Evolutionary conservation across 1,139 yeast genomes (phyloP), one percentile per base, ranked within the genome.

Genomic region (Kodamaea sp.): DNA sequence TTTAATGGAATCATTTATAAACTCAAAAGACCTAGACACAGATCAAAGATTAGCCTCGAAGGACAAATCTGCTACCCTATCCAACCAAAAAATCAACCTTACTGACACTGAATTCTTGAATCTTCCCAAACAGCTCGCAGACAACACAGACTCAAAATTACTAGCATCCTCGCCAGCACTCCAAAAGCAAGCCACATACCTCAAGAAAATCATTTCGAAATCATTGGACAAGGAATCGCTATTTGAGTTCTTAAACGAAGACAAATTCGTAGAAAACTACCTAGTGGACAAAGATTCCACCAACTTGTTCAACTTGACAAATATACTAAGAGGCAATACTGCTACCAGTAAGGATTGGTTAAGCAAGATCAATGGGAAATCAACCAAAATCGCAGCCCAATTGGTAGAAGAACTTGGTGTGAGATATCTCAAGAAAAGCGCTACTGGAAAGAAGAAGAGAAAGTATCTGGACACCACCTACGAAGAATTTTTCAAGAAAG

Each of bases 101-200:
- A 12, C 20, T 15, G 44, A 35, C 15, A 42, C 44, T 3, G 43
- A 42, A 15, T 33, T 37, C 11, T 13, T 47, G 33, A 38, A 38
- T 34, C 16, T 45, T 32, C 43, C 51, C 11, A 31, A 24, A 13
- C 5, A 12, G 10, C 11, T 23, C n/a, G 14, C 41, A 1, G 24
- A 29, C 4, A 37, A 41, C 15, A 26, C 48, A 2, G 52, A 51
- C 28, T 29, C 47, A 2, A 51, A 42, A 12, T 47, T 63, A 10
- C 13, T 50, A 21, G 48, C 65, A 1, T 44, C 59, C 3, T 59
- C 66, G 10, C 70, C 70, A 1, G 61, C 67, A 0, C 44, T 55
- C 9, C 53, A 52, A 10, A 60, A 64, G 34, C 59, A 57, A 44
- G 50, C 55, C 31, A 24, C 31, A 2, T 57, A 54, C 46, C 52